Evolutionary conservation across 2,329 filamentous ascomycete genomes (phyloP), one percentile per base, ranked within the genome.

Genomic region (Ophiosphaerella herpotricha): DNA sequence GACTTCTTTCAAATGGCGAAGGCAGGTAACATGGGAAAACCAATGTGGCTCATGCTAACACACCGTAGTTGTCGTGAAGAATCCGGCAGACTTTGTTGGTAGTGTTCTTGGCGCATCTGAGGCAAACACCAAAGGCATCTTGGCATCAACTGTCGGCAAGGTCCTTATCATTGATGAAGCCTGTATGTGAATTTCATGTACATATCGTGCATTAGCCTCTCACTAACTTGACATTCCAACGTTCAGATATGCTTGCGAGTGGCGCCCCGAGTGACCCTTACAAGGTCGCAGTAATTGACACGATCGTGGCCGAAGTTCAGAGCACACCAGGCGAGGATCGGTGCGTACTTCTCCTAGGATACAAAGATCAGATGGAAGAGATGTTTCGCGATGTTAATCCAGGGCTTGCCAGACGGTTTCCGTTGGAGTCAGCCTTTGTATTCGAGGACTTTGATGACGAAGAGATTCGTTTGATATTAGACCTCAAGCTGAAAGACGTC

Each of bases 151-250:
- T 0, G 56, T 80, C 0, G 89, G 90, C 0, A 93, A 92, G 56
- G 87, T 92, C 0, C 78, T 93, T 0, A 82, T 93, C 12, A 91
- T 93, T 2, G 89, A 93, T 54, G 89, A 94, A 64, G 89, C 89
- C 0, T 92, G 26, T 29, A 29, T 11, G 26, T 29, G 1, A 29
- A 7, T 8, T 29, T 11, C 7, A 29, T 8, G 7, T 2, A 29
- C 7, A 2, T 7, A 3, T 29, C 2, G 26, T 29, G 11, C 11
- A 11, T 29, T 7, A 29, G 26, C 3, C 11, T 29, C 1, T 11
- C 26, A 6, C 26, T 29, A 29, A 29, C 26, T 29, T 29, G 26
- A 4, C 11, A 29, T 29, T 5, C 11, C 26, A 11, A 7, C 26
- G 11, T 29, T 8, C 11, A 29, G 26, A 93, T 55, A 84, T 85